Evolutionary conservation across 305 asterid genomes (phyloP).

Genomic region (Rubia peregrina): DNA sequence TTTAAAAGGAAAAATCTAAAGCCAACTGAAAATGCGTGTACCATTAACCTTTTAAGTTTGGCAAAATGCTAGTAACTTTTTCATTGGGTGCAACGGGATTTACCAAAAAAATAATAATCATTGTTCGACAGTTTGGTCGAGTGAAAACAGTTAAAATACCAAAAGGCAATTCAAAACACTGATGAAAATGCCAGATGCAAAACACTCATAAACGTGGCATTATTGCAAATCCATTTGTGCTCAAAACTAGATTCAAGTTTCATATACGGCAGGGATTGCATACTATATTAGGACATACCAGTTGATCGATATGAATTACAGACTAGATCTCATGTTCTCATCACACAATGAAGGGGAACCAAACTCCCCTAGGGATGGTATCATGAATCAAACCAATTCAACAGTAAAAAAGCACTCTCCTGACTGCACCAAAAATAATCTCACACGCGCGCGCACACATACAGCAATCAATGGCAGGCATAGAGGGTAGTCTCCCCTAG

Average conservation of each 20-base stretch:
- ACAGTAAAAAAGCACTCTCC: background rate
- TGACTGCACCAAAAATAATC: background rate
- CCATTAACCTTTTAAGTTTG: too few relatives aligned
- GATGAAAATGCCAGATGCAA: too few relatives aligned
- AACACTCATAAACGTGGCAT: too few relatives aligned
- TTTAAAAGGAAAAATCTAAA: too few relatives aligned
- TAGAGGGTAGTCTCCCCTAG: constrained; percentile 36
- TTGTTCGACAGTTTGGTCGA: too few relatives aligned
- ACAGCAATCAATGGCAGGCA: constrained; percentile 31
- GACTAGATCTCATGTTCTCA: constrained; percentile 25
- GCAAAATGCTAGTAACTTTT: too few relatives aligned
- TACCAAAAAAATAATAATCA: too few relatives aligned
- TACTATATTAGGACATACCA: background rate
- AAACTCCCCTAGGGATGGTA: constrained; percentile 48
- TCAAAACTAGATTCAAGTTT: background rate
- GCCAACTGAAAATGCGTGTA: too few relatives aligned
- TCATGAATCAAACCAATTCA: constrained; percentile 21
- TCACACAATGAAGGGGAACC: constrained; percentile 39
- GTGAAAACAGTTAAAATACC: too few relatives aligned
- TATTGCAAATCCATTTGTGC: background rate
- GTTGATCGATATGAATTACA: background rate
- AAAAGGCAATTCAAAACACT: too few relatives aligned
- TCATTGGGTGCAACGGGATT: too few relatives aligned
- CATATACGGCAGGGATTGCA: background rate
- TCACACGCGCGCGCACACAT: background rate